Evolutionary conservation across 176 grass and related monocot species (phyloP).

Genomic region (Musa troglodytarum): DNA sequence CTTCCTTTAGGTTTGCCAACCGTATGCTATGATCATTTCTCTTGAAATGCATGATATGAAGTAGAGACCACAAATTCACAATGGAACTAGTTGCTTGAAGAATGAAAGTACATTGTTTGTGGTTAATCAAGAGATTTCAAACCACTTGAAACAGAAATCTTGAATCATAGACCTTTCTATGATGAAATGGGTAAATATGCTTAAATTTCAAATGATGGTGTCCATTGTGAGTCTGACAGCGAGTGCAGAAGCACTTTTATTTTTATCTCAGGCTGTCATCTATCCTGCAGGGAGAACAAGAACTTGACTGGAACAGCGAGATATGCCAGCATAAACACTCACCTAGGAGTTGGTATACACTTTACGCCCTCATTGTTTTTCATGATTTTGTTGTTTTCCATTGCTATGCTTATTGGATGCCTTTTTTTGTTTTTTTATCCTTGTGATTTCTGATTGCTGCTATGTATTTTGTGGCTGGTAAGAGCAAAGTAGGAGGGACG

Average conservation of each 20-base stretch:
- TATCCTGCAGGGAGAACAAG: slow-evolving; percentile 11
- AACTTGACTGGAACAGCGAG: slow-evolving; percentile 14
- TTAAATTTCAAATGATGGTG: not conserved
- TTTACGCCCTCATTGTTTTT: not conserved
- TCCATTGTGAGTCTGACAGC: not conserved
- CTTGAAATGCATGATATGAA: not conserved
- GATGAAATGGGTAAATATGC: not conserved
- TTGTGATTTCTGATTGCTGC: not conserved
- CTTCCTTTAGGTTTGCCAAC: not conserved
- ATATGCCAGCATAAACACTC: slow-evolving; percentile 17
- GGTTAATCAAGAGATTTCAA: not conserved
- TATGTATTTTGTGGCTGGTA: not conserved
- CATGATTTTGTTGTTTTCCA: not conserved
- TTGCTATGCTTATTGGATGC: not conserved
- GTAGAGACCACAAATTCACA: not conserved
- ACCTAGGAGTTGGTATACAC: slow-evolving; percentile 9
- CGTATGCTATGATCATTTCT: not conserved
- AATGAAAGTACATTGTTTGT: not conserved
- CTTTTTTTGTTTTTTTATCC: not conserved
- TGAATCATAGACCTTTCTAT: not conserved
- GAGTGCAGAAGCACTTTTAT: not conserved
- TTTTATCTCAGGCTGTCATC: not conserved
- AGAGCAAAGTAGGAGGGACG: slow-evolving; percentile 14
- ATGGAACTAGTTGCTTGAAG: not conserved
- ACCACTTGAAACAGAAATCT: not conserved